These are phyloP conservation scores for Wickerhamiella azymoides DNA, from an alignment of 805 yeast genomes.

Conservation along the genomic window DNA sequence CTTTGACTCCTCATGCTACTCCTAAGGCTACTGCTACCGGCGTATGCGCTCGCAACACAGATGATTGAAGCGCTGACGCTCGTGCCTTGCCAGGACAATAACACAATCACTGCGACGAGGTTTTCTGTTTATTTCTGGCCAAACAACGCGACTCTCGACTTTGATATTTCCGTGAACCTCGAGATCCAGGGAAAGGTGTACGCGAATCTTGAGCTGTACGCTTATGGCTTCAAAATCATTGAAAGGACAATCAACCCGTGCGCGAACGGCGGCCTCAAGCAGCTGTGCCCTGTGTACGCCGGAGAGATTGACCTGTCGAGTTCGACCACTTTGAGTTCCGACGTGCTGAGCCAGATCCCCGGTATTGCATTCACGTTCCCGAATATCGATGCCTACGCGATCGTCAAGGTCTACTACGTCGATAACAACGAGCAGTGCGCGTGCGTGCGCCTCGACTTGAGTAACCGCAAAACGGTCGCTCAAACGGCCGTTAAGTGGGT, in stretches of 20 bases:
- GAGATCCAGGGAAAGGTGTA: conserved; percentile 49
- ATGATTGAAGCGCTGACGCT: conserved; percentile 52
- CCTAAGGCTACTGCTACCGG: neutral
- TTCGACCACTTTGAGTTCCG: conserved; percentile 37
- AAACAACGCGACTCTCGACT: conserved; percentile 49
- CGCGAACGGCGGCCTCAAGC: conserved; percentile 41
- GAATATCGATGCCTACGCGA: conserved; percentile 68
- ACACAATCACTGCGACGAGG: conserved; percentile 55
- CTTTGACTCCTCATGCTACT: neutral
- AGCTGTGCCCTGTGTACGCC: conserved; percentile 79
- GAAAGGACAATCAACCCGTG: conserved; percentile 49
- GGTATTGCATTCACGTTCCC: conserved; percentile 79
- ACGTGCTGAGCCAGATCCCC: conserved; percentile 49
- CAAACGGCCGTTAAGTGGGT: conserved; percentile 85
- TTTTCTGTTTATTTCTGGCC: conserved; percentile 70
- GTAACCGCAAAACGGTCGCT: conserved; percentile 68
- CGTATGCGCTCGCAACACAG: conserved; percentile 20
- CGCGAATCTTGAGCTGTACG: conserved; percentile 64
- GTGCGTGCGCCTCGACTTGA: conserved; percentile 61
- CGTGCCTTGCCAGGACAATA: conserved; percentile 73
- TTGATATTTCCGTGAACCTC: conserved; percentile 56
- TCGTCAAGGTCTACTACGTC: conserved; percentile 35
- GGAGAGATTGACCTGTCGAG: conserved; percentile 70
- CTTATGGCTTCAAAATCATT: conserved; percentile 71
- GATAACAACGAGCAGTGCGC: conserved; percentile 36